Evolutionary conservation across 116 monocot genomes (phyloP), one percentile per base, ranked within the genome.

Genomic region (Iris pallida): DNA sequence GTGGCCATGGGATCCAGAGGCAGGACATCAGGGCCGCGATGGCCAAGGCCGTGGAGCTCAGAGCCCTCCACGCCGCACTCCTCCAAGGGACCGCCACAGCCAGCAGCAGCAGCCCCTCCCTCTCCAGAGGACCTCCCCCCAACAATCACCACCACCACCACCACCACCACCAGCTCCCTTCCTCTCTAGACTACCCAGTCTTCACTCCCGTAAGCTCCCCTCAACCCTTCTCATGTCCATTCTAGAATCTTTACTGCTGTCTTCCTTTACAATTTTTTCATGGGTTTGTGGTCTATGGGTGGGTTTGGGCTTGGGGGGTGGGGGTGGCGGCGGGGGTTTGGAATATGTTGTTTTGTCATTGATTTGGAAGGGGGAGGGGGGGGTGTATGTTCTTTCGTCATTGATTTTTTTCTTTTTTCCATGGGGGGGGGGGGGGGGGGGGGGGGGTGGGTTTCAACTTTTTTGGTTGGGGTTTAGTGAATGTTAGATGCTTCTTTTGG

Each of bases 31-130:
- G 79, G 47, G 85, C 84, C 5, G 96, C 91, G 59, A 75, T 96
- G 18, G 84, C 84, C 63, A 96, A 89, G 66, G 79, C 96, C 8
- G 70, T 77, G 60, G 96, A 96, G 85, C 89, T 96, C 8, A 67
- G 92, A 60, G 96, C 89, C 0, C 74, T 96, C 19, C 96, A 91
- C 62, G 92, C 91, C 15, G 82, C 91, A 61, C 79, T 96, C 10
- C 61, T 84, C 15, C 84, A 84, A 42, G 86, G 88, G n/a, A 63
- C 61, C 69, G 63, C 42, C 30, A 62, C 73, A 58, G 69, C 76
- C 46, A 30, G 60, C 53, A 68, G 71, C 53, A n/a, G n/a, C 66
- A 80, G 71, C 45, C 83, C 41, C 79, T 68, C 8, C 19, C 30
- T 47, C 49, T 43, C 43, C 61, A 12, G 6, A 52, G 20, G 52